phyloP scores from a whole-genome alignment of 106 monocot genomes.

The Dioscorea dumetorum region DNA sequence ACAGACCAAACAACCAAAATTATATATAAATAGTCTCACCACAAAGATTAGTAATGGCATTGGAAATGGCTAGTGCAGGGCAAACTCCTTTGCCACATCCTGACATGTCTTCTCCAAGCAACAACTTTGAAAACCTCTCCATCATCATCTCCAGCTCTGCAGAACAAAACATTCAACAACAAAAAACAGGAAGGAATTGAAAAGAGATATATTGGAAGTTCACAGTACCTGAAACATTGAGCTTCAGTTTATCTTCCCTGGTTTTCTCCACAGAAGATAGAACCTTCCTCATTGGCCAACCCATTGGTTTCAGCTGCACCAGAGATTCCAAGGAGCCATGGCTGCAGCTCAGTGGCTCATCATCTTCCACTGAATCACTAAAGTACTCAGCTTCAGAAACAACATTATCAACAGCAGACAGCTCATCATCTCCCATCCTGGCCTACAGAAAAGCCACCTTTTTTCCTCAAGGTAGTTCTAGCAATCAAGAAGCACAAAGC shows the following conservation, averaged over 20 bases:
- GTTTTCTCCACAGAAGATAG: slow-evolving; percentile 7
- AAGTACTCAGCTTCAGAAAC: slow-evolving; percentile 9
- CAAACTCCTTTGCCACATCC: slow-evolving; percentile 89
- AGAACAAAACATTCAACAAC: not conserved
- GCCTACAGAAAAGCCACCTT: slow-evolving; percentile 1
- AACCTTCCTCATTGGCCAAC: slow-evolving; percentile 11
- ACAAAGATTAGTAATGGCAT: slow-evolving; percentile 95
- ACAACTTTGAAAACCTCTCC: slow-evolving; percentile 86
- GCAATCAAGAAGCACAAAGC: not conserved
- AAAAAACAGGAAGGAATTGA: not conserved
- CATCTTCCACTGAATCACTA: slow-evolving; percentile 34
- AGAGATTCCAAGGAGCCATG: slow-evolving; percentile 4
- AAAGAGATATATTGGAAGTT: not conserved
- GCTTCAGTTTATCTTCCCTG: slow-evolving; percentile 17
- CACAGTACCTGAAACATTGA: slow-evolving; percentile 20
- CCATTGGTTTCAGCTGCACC: slow-evolving; percentile 2
- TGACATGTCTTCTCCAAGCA: slow-evolving; percentile 98
- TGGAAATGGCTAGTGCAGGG: slow-evolving; percentile 80
- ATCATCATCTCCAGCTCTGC: slow-evolving; percentile 94
- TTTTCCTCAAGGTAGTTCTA: slow-evolving; percentile 9
- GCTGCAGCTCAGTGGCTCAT: slow-evolving; percentile 9
- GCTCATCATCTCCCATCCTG: not conserved
- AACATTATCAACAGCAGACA: not conserved
- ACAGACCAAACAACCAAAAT: not conserved
- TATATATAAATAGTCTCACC: slow-evolving; percentile 37